Conservation (phyloP, 169 alveolate species). For the Cryptosporidium muris region DNA sequence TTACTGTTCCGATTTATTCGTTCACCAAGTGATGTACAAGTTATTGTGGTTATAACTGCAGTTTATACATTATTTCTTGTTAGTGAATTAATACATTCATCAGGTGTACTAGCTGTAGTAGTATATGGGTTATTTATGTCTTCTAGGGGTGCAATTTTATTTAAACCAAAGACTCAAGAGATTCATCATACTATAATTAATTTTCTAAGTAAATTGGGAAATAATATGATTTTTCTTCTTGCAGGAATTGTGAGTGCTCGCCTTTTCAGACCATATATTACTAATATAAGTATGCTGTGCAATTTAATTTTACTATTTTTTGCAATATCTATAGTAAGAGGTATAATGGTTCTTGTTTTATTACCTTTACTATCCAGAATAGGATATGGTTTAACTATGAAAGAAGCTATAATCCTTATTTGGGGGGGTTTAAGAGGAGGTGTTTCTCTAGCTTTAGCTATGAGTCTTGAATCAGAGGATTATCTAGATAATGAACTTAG, state of each 20-base stretch:
- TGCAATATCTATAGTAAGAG: conserved; percentile 72
- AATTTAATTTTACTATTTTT: conserved; percentile 71
- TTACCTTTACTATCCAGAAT: conserved; percentile 71
- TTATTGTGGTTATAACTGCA: conserved; percentile 23
- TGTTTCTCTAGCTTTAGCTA: conserved; percentile 73
- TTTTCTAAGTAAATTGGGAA: conserved; percentile 70
- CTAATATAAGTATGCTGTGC: conserved; percentile 29
- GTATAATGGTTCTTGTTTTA: conserved; percentile 59
- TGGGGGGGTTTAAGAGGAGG: conserved; percentile 80
- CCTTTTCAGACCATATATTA: conserved; percentile 61
- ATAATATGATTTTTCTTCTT: conserved; percentile 73
- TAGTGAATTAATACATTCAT: conserved; percentile 61
- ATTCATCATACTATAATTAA: conserved; percentile 68
- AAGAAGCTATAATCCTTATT: conserved; percentile 70
- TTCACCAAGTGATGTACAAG: conserved; percentile 42
- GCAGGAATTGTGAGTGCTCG: conserved; percentile 75
- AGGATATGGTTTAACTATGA: conserved; percentile 73
- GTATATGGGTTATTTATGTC: conserved; percentile 76
- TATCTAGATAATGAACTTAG: conserved; percentile 52
- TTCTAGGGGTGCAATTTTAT: conserved; percentile 43
- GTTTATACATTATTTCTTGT: conserved; percentile 53
- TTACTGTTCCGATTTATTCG: conserved; percentile 17
- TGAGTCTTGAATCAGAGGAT: conserved; percentile 71
- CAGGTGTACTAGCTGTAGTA: conserved; percentile 76
- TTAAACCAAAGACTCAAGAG: conserved; percentile 70